Evolutionary conservation across 2,329 filamentous ascomycete species (phyloP), one percentile per base, ranked within the genome.

Genomic region (Colletotrichum theobromicola): DNA sequence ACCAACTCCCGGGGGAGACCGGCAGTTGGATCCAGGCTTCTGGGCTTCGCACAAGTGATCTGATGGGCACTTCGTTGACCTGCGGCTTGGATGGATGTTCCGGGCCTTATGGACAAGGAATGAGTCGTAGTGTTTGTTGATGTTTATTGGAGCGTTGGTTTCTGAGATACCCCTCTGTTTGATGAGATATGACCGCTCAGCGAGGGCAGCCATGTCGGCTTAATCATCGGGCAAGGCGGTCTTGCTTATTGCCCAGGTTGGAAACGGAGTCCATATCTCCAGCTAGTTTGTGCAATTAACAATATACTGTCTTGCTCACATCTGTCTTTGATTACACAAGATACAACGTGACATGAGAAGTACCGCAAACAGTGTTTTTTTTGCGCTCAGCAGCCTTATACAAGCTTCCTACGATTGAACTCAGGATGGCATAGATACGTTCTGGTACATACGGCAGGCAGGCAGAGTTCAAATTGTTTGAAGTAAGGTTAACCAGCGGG

Each of bases 161-260:
- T 74, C 66, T 69, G 75, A 76, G 73, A 76, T 76, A 76, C 74
- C 75, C 75, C 74, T 76, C 75, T 76, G 74, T 74, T 60, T 67
- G 72, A 74, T 74, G 46, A 72, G 72, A 72, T 46, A 28, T 55
- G n/a, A 28, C 6, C 63, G 18, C 62, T 26, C 9, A 21, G 34
- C 26, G 34, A 58, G 46, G 62, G 72, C 37, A 53, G 30, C 55
- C 35, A 55, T 63, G 42, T 74, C 72, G 24, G 72, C 72, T 50
- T 63, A 72, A 72, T 74, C 72, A 74, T 57, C 62, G 68, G 55
- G 72, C 42, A 67, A 72, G 68, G 42, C 30, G 5, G 62, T 67
- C 37, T 46, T 46, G 62, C 13, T 62, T 7, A 57, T 35, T 61
- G 28, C 30, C 24, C 35, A 21, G 34, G 28, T 21, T 28, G 18